Evolutionary conservation across 2,329 filamentous ascomycete genomes (phyloP), one percentile per base, ranked within the genome.

Genomic region (Fusarium staphyleae): DNA sequence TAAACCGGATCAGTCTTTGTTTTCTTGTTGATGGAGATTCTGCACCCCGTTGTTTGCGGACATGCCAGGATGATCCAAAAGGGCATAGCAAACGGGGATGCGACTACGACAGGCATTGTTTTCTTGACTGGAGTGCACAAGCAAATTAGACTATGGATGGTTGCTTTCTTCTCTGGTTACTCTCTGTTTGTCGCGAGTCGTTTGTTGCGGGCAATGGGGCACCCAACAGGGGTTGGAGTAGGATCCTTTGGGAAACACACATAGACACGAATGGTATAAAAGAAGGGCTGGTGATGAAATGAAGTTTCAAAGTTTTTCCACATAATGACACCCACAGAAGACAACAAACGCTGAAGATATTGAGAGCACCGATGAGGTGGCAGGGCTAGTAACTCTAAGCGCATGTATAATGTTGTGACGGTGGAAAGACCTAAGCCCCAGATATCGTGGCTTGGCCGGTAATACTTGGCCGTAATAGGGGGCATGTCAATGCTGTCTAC

Each of bases 91-190:
- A 52, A 24, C 41, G 36, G 40, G 54, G 55, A 60, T 60, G 60
- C n/a, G 59, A 61, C 57, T 66, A 69, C 52, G 60, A 69, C 51
- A 58, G 55, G 63, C 52, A 68, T 69, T 65, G 52, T 61, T 63
- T 65, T 54, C 45, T 62, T 57, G 44, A 48, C 44, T 60, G 63
- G 45, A 39, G 52, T 59, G 57, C 60, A 65, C 60, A 60, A 41
- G 15, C 58, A 69, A 63, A 68, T 64, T 72, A 72, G 69, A 71
- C 64, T 68, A 66, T 41, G 65, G 64, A 63, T 48, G 62, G 58
- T 64, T 67, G 48, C 59, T 60, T 65, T 62, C 57, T 54, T 66
- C 52, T 68, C 57, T 64, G 60, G 62, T 58, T 68, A 58, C 55
- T 65, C 43, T 49, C 48, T 57, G 24, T 59, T 69, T 63, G 62